Percentiles rank a stretch among this genome's conserved stretches.
Evolutionary conservation across 208 protist genomes (phyloP).

Genomic region (Lotmaria passim): DNA sequence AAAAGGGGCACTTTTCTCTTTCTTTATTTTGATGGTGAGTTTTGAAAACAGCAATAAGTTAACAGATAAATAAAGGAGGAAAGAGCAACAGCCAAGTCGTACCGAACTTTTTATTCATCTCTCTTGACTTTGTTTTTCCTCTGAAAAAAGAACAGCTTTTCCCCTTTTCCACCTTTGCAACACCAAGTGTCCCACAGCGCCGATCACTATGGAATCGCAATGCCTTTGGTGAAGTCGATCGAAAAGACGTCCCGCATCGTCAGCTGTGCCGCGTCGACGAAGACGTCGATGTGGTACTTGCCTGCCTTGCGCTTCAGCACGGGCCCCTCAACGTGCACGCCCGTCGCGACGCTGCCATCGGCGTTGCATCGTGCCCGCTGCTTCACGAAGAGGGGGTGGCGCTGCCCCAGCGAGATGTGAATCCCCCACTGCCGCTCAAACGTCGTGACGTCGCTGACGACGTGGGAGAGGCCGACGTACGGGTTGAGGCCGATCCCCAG

Average conservation of each 20-base stretch:
- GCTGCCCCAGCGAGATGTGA: conserved; percentile 87
- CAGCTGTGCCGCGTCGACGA: conserved; percentile 70
- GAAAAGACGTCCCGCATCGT: conserved; percentile 55
- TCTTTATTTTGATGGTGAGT: no score
- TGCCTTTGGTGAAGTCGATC: conserved; percentile 80
- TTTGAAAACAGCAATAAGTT: no score
- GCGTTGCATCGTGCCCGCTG: conserved; percentile 68
- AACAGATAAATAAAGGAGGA: no score
- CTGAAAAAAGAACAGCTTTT: no score
- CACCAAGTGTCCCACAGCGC: no score
- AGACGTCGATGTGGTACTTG: conserved; percentile 92
- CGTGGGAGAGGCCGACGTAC: conserved; percentile 71
- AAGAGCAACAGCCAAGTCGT: no score
- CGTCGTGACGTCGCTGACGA: conserved; percentile 89
- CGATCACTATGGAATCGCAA: conserved; percentile 34
- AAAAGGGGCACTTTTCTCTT: no score
- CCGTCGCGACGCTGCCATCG: conserved; percentile 56
- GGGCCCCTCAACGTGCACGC: conserved; percentile 61
- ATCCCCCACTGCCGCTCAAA: conserved; percentile 93
- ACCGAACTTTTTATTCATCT: no score
- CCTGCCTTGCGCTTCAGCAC: conserved; percentile 86
- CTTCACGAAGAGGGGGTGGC: conserved; percentile 91
- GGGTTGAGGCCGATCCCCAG: conserved; percentile 91
- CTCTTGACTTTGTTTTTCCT: no score
- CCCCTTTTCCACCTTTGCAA: no score